These are phyloP conservation scores for Claviceps sp. DNA, from an alignment of 2,329 filamentous ascomycete genomes.

Conservation along the genomic window DNA sequence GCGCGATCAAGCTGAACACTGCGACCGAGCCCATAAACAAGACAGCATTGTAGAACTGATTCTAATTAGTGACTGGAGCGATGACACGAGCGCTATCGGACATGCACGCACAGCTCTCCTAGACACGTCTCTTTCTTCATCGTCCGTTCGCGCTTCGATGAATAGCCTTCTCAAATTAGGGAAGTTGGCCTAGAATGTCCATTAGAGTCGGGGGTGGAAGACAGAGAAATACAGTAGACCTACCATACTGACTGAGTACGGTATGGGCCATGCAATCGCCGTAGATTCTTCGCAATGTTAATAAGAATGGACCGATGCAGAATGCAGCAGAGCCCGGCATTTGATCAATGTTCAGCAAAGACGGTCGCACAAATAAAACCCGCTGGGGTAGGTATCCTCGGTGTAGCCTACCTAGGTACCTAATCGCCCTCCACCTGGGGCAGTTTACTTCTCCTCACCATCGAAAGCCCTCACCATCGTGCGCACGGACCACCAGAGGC, in stretches of 20 bases:
- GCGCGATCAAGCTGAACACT: conserved; percentile 83
- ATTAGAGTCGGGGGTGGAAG: not conserved
- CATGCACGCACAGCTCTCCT: conserved; percentile 62
- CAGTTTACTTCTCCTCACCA: too few relatives aligned
- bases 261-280: not conserved
- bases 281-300: too few relatives aligned
- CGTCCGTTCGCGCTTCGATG: conserved; percentile 83
- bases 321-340: too few relatives aligned
- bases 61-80: conserved; percentile 3
- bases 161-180: conserved; percentile 94
- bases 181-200: conserved; percentile 53
- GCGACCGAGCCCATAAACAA: conserved; percentile 94
- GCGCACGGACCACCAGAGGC: too few relatives aligned
- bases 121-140: conserved; percentile 89
- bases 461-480: too few relatives aligned
- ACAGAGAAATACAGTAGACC: not conserved
- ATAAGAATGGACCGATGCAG: too few relatives aligned
- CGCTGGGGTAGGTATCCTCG: too few relatives aligned
- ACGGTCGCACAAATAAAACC: too few relatives aligned
- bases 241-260: not conserved
- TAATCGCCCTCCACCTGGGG: too few relatives aligned
- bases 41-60: conserved; percentile 91
- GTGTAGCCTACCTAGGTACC: too few relatives aligned
- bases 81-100: not conserved
- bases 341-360: too few relatives aligned